Conservation (phyloP, 225 moss, liverwort and hornwort genomes). For the Marchantia paleacea region DNA sequence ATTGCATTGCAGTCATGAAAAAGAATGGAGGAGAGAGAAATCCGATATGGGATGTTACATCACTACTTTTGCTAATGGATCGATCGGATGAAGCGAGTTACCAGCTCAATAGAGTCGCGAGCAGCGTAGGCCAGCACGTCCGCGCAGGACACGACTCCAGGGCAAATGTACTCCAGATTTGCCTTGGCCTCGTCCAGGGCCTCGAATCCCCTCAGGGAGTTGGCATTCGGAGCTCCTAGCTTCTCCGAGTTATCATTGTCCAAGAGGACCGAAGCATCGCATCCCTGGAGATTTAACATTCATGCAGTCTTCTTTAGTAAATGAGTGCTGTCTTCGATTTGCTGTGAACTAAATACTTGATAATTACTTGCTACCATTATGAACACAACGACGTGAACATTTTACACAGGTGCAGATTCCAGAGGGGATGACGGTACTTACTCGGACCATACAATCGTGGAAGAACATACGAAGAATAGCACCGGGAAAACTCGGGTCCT, state of each 20-base stretch:
- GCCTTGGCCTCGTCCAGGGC: neutral
- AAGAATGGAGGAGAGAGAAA: too few species aligned
- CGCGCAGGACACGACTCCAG: slow-evolving; percentile 3
- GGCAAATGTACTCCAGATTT: neutral
- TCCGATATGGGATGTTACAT: too few species aligned
- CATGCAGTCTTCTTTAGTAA: too few species aligned
- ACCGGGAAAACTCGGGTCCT: neutral
- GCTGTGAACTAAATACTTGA: too few species aligned
- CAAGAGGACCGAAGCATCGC: slow-evolving; percentile 28
- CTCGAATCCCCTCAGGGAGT: slow-evolving; percentile 7
- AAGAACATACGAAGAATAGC: slow-evolving; percentile 16
- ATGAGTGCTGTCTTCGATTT: too few species aligned
- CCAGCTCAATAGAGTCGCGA: neutral
- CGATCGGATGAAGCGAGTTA: too few species aligned
- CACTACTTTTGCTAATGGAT: too few species aligned
- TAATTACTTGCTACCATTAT: too few species aligned
- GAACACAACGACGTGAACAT: too few species aligned
- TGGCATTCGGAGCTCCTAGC: slow-evolving; percentile 25
- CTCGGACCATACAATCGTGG: slow-evolving; percentile 22
- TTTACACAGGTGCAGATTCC: neutral
- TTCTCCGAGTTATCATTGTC: slow-evolving; percentile 25
- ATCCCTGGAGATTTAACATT: slow-evolving; percentile 3
- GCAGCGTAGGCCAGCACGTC: slow-evolving; percentile 1
- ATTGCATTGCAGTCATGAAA: too few species aligned
- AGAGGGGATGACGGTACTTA: neutral